Conservation (phyloP, 2,329 filamentous ascomycete genomes). For the Fusarium phyllophilum region DNA sequence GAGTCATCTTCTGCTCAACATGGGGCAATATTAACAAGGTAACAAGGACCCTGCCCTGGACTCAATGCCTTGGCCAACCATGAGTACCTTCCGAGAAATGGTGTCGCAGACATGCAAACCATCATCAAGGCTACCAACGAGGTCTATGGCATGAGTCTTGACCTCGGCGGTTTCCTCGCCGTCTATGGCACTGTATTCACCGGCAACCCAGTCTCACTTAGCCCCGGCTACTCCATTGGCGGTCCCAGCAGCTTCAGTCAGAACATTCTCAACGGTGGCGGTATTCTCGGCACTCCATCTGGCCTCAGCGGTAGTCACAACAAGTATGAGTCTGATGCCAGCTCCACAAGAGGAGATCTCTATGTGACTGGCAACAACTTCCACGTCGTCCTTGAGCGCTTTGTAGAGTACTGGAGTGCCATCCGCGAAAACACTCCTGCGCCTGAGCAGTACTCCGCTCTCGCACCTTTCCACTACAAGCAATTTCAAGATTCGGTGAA, state of each 20-base stretch:
- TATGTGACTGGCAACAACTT: slow-evolving; percentile 61
- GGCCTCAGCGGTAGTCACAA: slow-evolving; percentile 62
- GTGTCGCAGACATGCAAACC: slow-evolving; percentile 2
- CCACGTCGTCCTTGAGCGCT: slow-evolving; percentile 60
- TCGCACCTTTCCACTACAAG: slow-evolving; percentile 42
- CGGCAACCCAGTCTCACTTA: slow-evolving; percentile 61
- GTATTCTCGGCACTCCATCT: slow-evolving; percentile 10
- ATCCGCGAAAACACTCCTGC: slow-evolving; percentile 5
- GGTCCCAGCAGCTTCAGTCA: slow-evolving; percentile 51
- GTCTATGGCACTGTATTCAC: slow-evolving; percentile 59
- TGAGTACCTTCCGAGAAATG: not conserved
- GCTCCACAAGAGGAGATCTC: slow-evolving; percentile 60
- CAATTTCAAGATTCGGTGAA: slow-evolving; percentile 53
- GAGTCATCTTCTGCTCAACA: not conserved
- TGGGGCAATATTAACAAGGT: not conserved
- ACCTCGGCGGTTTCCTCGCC: slow-evolving; percentile 54
- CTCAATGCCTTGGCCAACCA: slow-evolving; percentile 11
- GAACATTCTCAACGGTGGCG: slow-evolving; percentile 54
- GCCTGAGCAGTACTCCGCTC: slow-evolving; percentile 1
- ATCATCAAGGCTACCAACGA: slow-evolving; percentile 13
- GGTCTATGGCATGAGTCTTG: slow-evolving; percentile 59
- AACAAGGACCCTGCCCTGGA: not conserved
- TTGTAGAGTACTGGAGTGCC: slow-evolving; percentile 42
- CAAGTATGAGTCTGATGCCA: slow-evolving; percentile 64
- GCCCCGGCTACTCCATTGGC: slow-evolving; percentile 63